These are phyloP conservation scores for Sequoia sempervirens DNA, from an alignment of 75 land plant species.

Conservation along the genomic window DNA sequence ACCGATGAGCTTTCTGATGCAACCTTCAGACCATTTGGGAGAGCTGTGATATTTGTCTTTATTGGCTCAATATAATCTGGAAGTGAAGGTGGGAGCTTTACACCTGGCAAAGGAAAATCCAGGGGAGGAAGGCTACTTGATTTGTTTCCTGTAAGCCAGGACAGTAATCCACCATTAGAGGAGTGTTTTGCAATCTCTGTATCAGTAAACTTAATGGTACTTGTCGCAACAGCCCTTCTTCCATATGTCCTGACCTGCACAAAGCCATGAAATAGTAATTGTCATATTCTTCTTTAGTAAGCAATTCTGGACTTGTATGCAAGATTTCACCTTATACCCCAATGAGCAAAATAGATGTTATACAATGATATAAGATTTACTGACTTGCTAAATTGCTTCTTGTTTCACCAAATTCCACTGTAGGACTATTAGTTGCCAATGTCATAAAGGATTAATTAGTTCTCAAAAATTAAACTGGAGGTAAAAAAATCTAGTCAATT, in stretches of 20 bases:
- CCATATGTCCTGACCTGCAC: neutral
- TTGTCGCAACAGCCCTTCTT: slow-evolving; percentile 2
- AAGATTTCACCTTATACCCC: neutral
- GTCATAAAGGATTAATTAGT: neutral
- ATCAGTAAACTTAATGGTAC: neutral
- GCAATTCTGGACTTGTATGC: neutral
- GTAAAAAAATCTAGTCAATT: neutral
- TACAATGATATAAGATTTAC: neutral
- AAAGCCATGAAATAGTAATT: neutral
- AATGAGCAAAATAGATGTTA: neutral
- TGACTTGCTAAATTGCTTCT: neutral
- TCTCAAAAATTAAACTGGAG: neutral
- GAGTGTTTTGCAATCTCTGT: neutral
- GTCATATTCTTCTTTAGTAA: neutral
- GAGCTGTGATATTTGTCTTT: slow-evolving; percentile 26
- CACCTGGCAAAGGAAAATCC: slow-evolving; percentile 16
- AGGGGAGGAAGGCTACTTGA: slow-evolving; percentile 18
- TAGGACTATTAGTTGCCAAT: neutral
- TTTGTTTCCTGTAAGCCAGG: slow-evolving; percentile 15
- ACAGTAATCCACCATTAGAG: slow-evolving; percentile 11
- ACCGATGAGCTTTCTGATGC: slow-evolving; percentile 34
- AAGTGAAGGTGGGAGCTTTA: slow-evolving; percentile 28
- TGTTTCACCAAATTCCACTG: neutral
- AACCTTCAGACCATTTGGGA: slow-evolving; percentile 42
- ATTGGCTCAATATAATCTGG: slow-evolving; percentile 19